A percentile compares a stretch with the other conserved stretches of the same genome.
phyloP scores from a whole-genome alignment of 192 early-diverging fungal species.

The Rhizophagus prolifer region DNA sequence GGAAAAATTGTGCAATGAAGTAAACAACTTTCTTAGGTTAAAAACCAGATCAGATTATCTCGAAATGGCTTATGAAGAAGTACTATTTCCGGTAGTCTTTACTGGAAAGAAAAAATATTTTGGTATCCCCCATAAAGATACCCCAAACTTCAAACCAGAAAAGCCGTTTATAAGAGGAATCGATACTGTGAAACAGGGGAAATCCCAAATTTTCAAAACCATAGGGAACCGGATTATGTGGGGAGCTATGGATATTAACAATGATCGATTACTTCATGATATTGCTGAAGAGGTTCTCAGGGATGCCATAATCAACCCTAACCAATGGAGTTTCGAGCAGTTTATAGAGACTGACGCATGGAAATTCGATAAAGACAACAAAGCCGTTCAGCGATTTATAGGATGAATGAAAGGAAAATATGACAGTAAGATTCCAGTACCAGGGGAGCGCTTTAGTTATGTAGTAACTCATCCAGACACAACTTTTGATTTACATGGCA shows the following conservation, averaged over 20 bases:
- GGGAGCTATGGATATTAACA: not conserved
- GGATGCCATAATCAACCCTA: too few relatives aligned
- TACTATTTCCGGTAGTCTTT: constrained; percentile 13
- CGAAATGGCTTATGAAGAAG: too few relatives aligned
- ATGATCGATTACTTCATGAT: not conserved
- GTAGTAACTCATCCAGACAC: not conserved
- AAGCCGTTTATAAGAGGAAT: constrained; percentile 6
- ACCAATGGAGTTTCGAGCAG: too few relatives aligned
- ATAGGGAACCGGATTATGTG: constrained; percentile 5
- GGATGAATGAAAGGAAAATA: not conserved
- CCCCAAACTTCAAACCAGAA: not conserved
- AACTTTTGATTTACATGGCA: not conserved
- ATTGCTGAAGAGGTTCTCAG: constrained; percentile 10
- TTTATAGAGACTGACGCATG: not conserved
- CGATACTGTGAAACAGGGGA: constrained; percentile 3
- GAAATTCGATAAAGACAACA: not conserved
- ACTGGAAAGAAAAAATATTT: constrained; percentile 21
- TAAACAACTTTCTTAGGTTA: not conserved
- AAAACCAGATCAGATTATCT: constrained; percentile 9
- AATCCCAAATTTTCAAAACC: constrained; percentile 1
- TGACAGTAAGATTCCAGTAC: not conserved
- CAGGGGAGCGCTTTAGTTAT: constrained; percentile 6
- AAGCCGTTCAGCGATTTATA: not conserved
- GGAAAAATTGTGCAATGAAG: constrained; percentile 10
- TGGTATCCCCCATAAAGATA: not conserved